Evolutionary conservation across 2,329 filamentous ascomycete species (phyloP).

Genomic region (Pezizomycotina sp.): DNA sequence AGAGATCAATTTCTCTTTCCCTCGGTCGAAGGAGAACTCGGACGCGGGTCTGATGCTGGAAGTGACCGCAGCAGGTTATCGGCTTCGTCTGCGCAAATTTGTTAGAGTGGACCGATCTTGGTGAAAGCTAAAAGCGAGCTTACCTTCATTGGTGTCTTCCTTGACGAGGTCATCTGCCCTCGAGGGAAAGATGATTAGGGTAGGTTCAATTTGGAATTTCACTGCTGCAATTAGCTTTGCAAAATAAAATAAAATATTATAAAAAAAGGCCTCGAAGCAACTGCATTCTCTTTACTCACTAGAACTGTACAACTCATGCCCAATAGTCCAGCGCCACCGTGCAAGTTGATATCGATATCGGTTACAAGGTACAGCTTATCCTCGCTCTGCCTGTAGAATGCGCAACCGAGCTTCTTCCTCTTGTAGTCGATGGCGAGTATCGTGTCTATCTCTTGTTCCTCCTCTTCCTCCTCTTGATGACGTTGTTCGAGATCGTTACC

Average conservation of each 20-base stretch:
- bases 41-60: conserved; percentile 15
- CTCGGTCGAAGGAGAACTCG: conserved; percentile 17
- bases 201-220: conserved; percentile 45
- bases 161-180: conserved; percentile 36
- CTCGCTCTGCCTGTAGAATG: conserved; percentile 22
- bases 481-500: neutral
- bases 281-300: conserved; percentile 26
- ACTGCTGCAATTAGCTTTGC: conserved; percentile 31
- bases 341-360: conserved; percentile 21
- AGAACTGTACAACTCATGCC: too few relatives aligned
- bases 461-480: conserved; percentile 41
- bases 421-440: conserved; percentile 24
- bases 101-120: neutral
- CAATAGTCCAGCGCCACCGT: conserved; percentile 7
- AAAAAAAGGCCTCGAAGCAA: conserved; percentile 30
- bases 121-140: neutral
- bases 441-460: conserved; percentile 19
- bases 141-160: conserved; percentile 21
- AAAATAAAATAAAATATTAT: neutral
- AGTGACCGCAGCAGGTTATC: neutral
- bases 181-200: conserved; percentile 41
- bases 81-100: conserved; percentile 1
- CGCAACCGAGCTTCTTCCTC: conserved; percentile 22
- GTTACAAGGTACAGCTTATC: conserved; percentile 24
- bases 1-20: conserved; percentile 8